Evolutionary conservation across 192 early-diverging fungal genomes (phyloP), one percentile per base, ranked within the genome.

Genomic region (Backusella mclennaniae): DNA sequence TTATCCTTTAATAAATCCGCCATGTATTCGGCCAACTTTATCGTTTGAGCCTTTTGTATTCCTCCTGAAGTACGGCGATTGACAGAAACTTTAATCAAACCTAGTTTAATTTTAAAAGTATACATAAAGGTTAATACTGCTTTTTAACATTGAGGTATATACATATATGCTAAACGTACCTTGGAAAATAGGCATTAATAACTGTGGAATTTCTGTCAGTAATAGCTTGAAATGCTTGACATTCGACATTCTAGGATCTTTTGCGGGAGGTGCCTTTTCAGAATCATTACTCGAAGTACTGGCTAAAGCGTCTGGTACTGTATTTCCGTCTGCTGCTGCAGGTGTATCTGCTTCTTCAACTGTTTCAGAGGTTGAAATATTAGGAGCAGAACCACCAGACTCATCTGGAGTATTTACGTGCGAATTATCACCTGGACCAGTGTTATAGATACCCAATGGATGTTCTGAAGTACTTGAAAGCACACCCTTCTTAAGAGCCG

Each of bases 181-280:
- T 85, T 93, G 91, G 75, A 93, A 89, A 46, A 90, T 84, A 1
- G 88, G 87, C 5, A 87, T 84, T 21, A 95, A 69, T 19, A 88
- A 85, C 14, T 83, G 80, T 26, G 91, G 90, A 33, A 93, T 92
- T 68, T 94, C 87, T 0, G 86, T 88, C 15, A 94, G 80, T 14
- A 94, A 81, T 56, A 88, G 80, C 71, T 88, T 89, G 66, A 94
- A 88, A 66, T 81, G 86, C 38, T 89, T 88, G 15, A 88, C 85
- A 72, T 94, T 94, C 77, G 87, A 85, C 36, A 90, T 87, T n/a
- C 85, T 84, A n/a, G 80, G 85, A 68, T 92, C 86, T 35, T 89
- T 89, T 9, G 66, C 46, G 17, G 67, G 52, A 26, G 68, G 67
- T 21, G 42, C 72, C 31, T 81, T 74, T 35, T 63, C 53, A 0